These are phyloP conservation scores for Triticum aestivum DNA, from an alignment of 176 grass and related monocot genomes.

Conservation along the genomic window DNA sequence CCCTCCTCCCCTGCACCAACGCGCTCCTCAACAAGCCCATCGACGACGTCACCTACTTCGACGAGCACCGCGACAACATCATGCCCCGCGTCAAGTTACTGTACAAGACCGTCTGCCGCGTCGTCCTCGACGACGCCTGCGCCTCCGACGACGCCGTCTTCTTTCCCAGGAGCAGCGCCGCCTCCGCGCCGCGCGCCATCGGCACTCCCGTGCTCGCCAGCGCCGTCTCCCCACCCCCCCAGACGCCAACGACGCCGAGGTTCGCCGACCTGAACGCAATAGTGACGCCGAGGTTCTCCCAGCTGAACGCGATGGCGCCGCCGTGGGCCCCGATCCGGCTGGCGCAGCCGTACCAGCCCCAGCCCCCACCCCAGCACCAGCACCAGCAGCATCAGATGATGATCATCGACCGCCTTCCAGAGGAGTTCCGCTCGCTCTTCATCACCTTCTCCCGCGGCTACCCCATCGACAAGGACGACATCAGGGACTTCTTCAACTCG, in stretches of 20 bases:
- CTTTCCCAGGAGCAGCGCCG: background rate
- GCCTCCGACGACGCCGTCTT: background rate
- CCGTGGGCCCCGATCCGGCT: constrained; percentile 40
- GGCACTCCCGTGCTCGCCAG: background rate
- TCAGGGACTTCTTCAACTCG: constrained; percentile 54
- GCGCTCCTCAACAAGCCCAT: constrained; percentile 42
- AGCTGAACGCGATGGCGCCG: constrained; percentile 51
- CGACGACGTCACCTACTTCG: constrained; percentile 42
- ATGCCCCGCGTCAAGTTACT: constrained; percentile 14
- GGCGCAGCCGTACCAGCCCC: background rate
- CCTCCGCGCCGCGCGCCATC: background rate
- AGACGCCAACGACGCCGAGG: background rate
- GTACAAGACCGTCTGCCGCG: constrained; percentile 50
- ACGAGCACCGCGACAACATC: constrained; percentile 24
- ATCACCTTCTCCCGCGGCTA: constrained; percentile 71
- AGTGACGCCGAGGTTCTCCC: background rate
- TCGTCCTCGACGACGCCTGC: constrained; percentile 27
- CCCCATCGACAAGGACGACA: constrained; percentile 57
- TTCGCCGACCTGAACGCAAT: too few relatives aligned
- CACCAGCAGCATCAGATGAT: background rate
- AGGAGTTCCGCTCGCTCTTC: constrained; percentile 70
- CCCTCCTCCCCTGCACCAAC: constrained; percentile 47
- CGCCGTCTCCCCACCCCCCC: background rate
- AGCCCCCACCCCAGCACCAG: background rate
- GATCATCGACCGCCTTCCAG: background rate